Conservation (phyloP, 805 yeast genomes). For the Candida quercuum region DNA sequence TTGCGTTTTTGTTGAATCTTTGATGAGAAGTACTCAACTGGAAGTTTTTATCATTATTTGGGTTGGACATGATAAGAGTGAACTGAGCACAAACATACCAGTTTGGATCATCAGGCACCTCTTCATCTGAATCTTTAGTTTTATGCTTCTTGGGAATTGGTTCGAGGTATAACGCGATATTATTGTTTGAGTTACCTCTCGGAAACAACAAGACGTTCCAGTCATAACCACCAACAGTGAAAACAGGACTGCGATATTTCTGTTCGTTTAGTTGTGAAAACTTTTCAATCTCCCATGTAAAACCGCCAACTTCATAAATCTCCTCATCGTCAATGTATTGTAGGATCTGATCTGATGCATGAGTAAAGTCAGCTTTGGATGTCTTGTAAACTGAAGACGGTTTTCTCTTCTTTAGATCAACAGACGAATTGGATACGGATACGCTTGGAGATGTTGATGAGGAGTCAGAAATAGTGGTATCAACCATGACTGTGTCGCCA, state of each 20-base stretch:
- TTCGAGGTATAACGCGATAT: slow-evolving; percentile 73
- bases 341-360: slow-evolving; percentile 15
- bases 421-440: neutral
- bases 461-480: neutral
- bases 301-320: slow-evolving; percentile 23
- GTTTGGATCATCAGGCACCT: slow-evolving; percentile 34
- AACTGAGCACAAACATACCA: slow-evolving; percentile 95
- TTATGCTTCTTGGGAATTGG: slow-evolving; percentile 42
- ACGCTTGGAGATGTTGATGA: too few relatives aligned
- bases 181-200: slow-evolving; percentile 55
- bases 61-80: slow-evolving; percentile 79
- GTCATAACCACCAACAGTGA: slow-evolving; percentile 53
- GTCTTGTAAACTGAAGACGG: slow-evolving; percentile 1
- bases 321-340: slow-evolving; percentile 27
- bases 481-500: neutral
- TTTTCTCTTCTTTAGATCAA: slow-evolving; percentile 8
- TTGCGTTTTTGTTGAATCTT: slow-evolving; percentile 66
- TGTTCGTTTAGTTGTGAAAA: slow-evolving; percentile 21
- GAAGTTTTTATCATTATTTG: slow-evolving; percentile 58
- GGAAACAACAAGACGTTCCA: slow-evolving; percentile 79
- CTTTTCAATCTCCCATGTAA: slow-evolving; percentile 36
- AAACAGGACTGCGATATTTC: slow-evolving; percentile 35
- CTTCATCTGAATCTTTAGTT: slow-evolving; percentile 23
- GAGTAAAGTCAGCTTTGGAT: slow-evolving; percentile 13
- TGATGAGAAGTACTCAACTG: slow-evolving; percentile 65